Evolutionary conservation across 352 stramenopile genomes (phyloP).

Genomic region (Aphanomyces invadans): DNA sequence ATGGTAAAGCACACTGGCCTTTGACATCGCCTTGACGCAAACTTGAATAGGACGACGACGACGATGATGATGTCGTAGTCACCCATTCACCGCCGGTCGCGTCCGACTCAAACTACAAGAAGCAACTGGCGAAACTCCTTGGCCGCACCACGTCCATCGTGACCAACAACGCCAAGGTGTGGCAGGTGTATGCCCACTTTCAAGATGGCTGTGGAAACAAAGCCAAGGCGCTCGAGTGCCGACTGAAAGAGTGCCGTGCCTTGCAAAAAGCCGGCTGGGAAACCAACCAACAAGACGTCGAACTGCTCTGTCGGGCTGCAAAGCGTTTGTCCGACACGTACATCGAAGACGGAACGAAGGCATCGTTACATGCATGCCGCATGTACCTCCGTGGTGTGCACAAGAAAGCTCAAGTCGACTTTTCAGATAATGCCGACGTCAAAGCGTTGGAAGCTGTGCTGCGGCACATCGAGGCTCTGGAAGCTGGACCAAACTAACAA

Average conservation of each 20-base stretch:
- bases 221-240: conserved; percentile 70
- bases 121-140: conserved; percentile 69
- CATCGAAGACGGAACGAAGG: conserved; percentile 61
- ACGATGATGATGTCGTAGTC: conserved; percentile 39
- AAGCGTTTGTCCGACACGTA: conserved; percentile 56
- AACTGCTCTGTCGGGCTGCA: conserved; percentile 49
- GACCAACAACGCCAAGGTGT: conserved; percentile 72
- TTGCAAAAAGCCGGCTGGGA: conserved; percentile 68
- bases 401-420: conserved; percentile 73
- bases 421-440: conserved; percentile 41
- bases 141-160: conserved; percentile 67
- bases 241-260: conserved; percentile 66
- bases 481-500: conserved; percentile 24
- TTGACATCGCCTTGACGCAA: too few relatives aligned
- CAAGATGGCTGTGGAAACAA: conserved; percentile 53
- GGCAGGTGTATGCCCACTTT: conserved; percentile 77
- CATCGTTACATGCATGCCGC: conserved; percentile 63
- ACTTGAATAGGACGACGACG: conserved; percentile 28
- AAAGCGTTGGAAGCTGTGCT: conserved; percentile 40
- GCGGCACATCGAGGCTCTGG: conserved; percentile 43
- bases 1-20: too few relatives aligned
- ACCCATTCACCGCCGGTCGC: conserved; percentile 36
- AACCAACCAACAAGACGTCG: conserved; percentile 42
- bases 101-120: conserved; percentile 59
- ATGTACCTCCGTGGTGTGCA: conserved; percentile 68